These are phyloP conservation scores for Trichoderma koningii DNA, from an alignment of 2,329 filamentous ascomycete genomes.

Conservation along the genomic window DNA sequence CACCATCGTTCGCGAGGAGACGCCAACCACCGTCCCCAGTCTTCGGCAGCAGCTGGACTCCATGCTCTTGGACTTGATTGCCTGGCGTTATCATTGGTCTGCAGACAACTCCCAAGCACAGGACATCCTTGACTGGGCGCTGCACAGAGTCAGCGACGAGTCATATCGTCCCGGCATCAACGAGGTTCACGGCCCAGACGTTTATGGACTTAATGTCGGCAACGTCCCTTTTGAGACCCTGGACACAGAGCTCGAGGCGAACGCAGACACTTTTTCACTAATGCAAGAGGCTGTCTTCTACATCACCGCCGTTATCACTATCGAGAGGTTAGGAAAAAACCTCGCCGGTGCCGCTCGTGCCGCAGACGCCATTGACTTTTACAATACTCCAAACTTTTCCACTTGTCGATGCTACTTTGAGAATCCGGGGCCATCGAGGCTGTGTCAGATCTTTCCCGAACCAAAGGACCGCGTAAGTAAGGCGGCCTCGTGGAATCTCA, in stretches of 20 bases:
- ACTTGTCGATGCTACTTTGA: conserved; percentile 12
- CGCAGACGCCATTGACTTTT: conserved; percentile 8
- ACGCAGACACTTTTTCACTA: neutral
- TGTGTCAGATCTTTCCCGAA: conserved; percentile 5
- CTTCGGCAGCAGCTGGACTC: conserved; percentile 5
- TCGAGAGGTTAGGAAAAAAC: neutral
- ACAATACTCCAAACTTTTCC: conserved; percentile 1
- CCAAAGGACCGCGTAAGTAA: neutral
- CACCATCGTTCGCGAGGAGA: neutral
- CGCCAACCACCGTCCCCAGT: neutral
- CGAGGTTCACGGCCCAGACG: neutral
- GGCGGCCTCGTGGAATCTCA: conserved; percentile 5
- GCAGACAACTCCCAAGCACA: neutral
- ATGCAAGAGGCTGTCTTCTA: conserved; percentile 9
- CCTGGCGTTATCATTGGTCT: conserved; percentile 9
- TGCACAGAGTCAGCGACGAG: conserved; percentile 3
- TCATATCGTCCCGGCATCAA: conserved; percentile 3
- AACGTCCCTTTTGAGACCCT: neutral
- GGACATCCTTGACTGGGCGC: neutral
- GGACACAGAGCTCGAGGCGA: neutral
- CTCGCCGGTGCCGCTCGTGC: conserved; percentile 16
- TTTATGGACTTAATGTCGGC: conserved; percentile 2
- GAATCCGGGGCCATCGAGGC: neutral
- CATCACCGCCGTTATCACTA: neutral
- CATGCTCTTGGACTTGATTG: neutral